Percentiles rank a stretch among this genome's conserved stretches.
Conservation (phyloP, 495 filamentous ascomycete species). For the Lophiostoma macrostomum region DNA sequence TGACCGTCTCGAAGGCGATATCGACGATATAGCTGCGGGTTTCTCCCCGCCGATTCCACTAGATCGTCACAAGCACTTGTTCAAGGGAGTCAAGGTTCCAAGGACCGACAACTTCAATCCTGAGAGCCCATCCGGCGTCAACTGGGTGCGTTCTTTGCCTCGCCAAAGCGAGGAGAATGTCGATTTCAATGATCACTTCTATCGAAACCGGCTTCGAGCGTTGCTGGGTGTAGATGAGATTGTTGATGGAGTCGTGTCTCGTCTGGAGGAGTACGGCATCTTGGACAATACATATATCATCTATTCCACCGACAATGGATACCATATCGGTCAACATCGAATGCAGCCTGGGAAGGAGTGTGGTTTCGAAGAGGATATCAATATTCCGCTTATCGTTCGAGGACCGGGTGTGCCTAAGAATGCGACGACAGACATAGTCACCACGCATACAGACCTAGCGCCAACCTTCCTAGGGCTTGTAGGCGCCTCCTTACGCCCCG, state of each 20-base stretch:
- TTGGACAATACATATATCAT: slow-evolving; percentile 69
- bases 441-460: slow-evolving; percentile 67
- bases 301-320: slow-evolving; percentile 73
- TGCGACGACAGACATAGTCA: slow-evolving; percentile 51
- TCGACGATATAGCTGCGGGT: slow-evolving; percentile 22
- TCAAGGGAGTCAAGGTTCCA: slow-evolving; percentile 48
- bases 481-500: slow-evolving; percentile 33
- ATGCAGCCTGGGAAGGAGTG: slow-evolving; percentile 68
- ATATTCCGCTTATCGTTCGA: slow-evolving; percentile 59
- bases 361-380: slow-evolving; percentile 72
- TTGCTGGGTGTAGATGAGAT: slow-evolving; percentile 70
- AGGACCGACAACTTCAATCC: slow-evolving; percentile 51
- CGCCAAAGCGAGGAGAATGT: slow-evolving; percentile 54
- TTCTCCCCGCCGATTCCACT: slow-evolving; percentile 33
- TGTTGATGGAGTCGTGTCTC: slow-evolving; percentile 54
- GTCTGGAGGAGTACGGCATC: slow-evolving; percentile 50
- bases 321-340: slow-evolving; percentile 71
- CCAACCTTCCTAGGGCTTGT: slow-evolving; percentile 61
- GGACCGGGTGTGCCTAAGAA: slow-evolving; percentile 35
- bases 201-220: slow-evolving; percentile 59
- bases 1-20: slow-evolving; percentile 33
- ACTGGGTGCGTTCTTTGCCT: slow-evolving; percentile 58
- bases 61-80: slow-evolving; percentile 47
- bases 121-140: slow-evolving; percentile 52
- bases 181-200: slow-evolving; percentile 66